Evolutionary conservation across 2,329 filamentous ascomycete genomes (phyloP).

Genomic region (Cephalotrichum gorgonifer): DNA sequence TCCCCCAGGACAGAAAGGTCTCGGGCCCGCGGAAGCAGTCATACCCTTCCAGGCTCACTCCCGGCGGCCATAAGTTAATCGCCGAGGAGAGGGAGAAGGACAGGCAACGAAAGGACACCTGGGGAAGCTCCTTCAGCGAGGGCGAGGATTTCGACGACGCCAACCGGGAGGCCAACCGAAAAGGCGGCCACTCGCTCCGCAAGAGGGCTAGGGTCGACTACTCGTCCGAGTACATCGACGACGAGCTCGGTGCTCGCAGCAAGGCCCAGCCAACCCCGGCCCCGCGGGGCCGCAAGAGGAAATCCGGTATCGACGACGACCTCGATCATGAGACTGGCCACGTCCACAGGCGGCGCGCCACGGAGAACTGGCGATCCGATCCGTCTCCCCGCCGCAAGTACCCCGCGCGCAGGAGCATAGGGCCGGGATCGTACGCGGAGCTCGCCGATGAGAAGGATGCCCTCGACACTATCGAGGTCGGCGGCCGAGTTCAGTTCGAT

Average conservation of each 20-base stretch:
- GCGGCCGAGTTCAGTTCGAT: constrained; percentile 17
- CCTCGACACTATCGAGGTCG: constrained; percentile 48
- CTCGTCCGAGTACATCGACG: constrained; percentile 40
- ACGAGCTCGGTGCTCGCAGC: constrained; percentile 27
- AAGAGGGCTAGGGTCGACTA: constrained; percentile 48
- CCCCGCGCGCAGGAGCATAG: constrained; percentile 25
- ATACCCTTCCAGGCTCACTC: not conserved
- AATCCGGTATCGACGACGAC: constrained; percentile 22
- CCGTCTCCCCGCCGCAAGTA: constrained; percentile 26
- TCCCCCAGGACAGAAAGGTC: constrained; percentile 16
- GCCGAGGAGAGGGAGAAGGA: not conserved
- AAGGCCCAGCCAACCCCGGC: constrained; percentile 9
- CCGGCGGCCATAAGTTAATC: not conserved
- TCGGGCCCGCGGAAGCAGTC: not conserved
- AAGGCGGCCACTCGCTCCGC: constrained; percentile 48
- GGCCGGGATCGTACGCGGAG: constrained; percentile 21
- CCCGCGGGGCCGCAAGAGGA: constrained; percentile 25
- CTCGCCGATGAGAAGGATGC: constrained; percentile 35
- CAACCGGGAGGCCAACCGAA: constrained; percentile 16
- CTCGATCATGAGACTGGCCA: constrained; percentile 15
- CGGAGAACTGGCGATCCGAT: constrained; percentile 21
- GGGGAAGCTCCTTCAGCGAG: constrained; percentile 1
- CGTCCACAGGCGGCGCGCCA: constrained; percentile 23
- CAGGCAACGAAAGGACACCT: not conserved
- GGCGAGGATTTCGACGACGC: constrained; percentile 3